These are phyloP conservation scores for Aspergillus ostianus DNA, from an alignment of 495 filamentous ascomycete species.

Conservation along the genomic window DNA sequence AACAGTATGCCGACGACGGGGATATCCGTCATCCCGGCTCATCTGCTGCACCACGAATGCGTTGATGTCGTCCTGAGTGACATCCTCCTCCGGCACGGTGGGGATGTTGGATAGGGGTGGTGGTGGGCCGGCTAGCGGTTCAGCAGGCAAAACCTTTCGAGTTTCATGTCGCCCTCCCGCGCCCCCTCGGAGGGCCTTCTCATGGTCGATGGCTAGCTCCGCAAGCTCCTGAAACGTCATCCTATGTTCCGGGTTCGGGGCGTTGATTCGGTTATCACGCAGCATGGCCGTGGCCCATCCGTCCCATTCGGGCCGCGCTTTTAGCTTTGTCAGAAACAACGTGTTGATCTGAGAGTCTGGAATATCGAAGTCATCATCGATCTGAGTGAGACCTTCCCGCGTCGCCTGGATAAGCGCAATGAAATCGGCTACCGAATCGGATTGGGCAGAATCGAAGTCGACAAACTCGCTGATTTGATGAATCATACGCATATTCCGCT, in stretches of 20 bases:
- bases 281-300: slow-evolving; percentile 28
- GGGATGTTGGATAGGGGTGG: not conserved
- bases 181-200: slow-evolving; percentile 14
- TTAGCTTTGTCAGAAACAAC: slow-evolving; percentile 29
- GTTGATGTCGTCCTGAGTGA: slow-evolving; percentile 30
- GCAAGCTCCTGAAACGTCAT: slow-evolving; percentile 27
- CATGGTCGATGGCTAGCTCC: slow-evolving; percentile 24
- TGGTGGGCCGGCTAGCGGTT: not conserved
- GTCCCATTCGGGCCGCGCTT: slow-evolving; percentile 27
- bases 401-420: slow-evolving; percentile 29
- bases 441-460: slow-evolving; percentile 27
- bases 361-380: slow-evolving; percentile 27
- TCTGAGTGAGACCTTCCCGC: slow-evolving; percentile 28
- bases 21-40: slow-evolving; percentile 11
- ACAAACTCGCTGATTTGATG: slow-evolving; percentile 33
- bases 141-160: not conserved
- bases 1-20: slow-evolving; percentile 8
- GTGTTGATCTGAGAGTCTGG: slow-evolving; percentile 31
- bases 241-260: slow-evolving; percentile 17
- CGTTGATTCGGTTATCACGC: slow-evolving; percentile 23
- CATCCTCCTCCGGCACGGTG: not conserved
- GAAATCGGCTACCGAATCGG: slow-evolving; percentile 27
- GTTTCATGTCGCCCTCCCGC: not conserved
- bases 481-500: slow-evolving; percentile 30
- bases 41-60: slow-evolving; percentile 28